These are phyloP conservation scores for Paraphoma sp. DNA, from an alignment of 2,329 filamentous ascomycete genomes.

Conservation along the genomic window DNA sequence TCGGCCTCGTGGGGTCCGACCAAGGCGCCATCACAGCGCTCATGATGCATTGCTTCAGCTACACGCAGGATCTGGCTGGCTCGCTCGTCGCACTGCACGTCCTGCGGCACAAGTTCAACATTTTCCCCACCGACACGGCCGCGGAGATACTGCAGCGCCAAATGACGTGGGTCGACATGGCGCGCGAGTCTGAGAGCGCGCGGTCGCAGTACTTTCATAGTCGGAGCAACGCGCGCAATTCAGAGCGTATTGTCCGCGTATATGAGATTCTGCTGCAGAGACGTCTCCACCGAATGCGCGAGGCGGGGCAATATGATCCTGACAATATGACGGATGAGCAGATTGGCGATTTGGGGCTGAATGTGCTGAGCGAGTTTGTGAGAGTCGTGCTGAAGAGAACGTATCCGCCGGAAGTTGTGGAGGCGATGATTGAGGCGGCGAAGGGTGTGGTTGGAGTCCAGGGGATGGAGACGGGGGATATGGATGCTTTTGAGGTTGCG, in stretches of 20 bases:
- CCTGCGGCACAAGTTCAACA: constrained; percentile 29
- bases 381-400: constrained; percentile 34
- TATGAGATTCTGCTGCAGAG: constrained; percentile 28
- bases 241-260: constrained; percentile 17
- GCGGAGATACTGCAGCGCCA: constrained; percentile 32
- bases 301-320: constrained; percentile 14
- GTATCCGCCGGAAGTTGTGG: constrained; percentile 29
- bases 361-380: constrained; percentile 42
- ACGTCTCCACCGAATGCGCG: constrained; percentile 24
- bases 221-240: constrained; percentile 14
- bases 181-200: constrained; percentile 10
- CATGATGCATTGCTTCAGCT: constrained; percentile 47
- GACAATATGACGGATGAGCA: constrained; percentile 25
- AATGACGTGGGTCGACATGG: constrained; percentile 38
- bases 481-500: constrained; percentile 35
- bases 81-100: constrained; percentile 44
- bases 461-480: constrained; percentile 37
- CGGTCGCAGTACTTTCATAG: constrained; percentile 21
- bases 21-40: constrained; percentile 30
- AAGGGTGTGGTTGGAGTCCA: constrained; percentile 32
- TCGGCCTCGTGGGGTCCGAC: constrained; percentile 31
- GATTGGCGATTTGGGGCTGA: constrained; percentile 29
- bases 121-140: constrained; percentile 32
- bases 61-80: constrained; percentile 40
- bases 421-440: constrained; percentile 38